phyloP scores from a whole-genome alignment of 2,329 filamentous ascomycete genomes.

The Hymenoscyphus infarciens region DNA sequence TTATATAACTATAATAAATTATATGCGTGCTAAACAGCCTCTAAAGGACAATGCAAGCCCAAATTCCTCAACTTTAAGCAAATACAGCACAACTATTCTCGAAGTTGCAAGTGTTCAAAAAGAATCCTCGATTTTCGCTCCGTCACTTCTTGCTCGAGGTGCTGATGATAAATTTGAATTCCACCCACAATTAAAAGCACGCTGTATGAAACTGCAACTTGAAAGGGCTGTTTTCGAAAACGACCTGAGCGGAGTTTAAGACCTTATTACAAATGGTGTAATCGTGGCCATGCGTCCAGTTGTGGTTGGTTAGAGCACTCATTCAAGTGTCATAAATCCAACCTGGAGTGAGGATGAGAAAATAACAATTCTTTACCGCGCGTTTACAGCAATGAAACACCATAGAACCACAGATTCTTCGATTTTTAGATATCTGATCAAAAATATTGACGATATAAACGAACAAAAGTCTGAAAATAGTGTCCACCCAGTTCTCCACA shows the following conservation, averaged over 20 bases:
- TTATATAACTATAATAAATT: too few relatives aligned
- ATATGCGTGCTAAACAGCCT: too few relatives aligned
- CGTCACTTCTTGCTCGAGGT: neutral
- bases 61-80: neutral
- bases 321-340: too few relatives aligned
- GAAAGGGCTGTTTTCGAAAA: neutral
- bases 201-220: neutral
- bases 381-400: neutral
- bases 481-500: neutral
- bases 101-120: neutral
- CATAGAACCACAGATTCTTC: neutral
- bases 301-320: too few relatives aligned
- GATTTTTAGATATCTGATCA: neutral
- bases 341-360: too few relatives aligned
- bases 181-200: neutral
- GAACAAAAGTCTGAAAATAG: neutral
- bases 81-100: neutral
- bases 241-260: neutral
- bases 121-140: neutral
- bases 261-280: neutral
- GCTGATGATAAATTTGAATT: neutral
- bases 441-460: neutral
- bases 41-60: neutral
- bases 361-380: neutral
- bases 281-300: neutral